Evolutionary conservation across 2,329 filamentous ascomycete species (phyloP).

Genomic region (Hypoxylon sp.): DNA sequence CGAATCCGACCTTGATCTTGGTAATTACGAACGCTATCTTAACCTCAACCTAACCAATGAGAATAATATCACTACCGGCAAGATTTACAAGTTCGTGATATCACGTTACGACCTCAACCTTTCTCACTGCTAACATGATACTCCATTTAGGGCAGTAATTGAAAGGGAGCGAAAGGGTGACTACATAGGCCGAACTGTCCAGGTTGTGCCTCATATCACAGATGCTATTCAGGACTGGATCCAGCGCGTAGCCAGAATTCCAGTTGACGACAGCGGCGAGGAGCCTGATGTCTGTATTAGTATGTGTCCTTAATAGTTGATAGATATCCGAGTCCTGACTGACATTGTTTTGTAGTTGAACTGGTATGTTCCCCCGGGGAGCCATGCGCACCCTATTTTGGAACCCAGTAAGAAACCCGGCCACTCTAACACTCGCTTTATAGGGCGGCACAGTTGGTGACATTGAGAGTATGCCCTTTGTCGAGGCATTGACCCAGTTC

Average conservation of each 20-base stretch:
- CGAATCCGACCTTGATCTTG: slow-evolving; percentile 54
- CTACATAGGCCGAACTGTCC: slow-evolving; percentile 88
- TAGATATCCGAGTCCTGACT: slow-evolving; percentile 6
- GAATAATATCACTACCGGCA: slow-evolving; percentile 97
- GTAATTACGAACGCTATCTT: slow-evolving; percentile 73
- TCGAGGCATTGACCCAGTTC: slow-evolving; percentile 85
- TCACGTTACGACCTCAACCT: slow-evolving; percentile 12
- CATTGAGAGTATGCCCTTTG: slow-evolving; percentile 87
- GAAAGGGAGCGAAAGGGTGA: slow-evolving; percentile 72
- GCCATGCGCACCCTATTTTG: too few species aligned
- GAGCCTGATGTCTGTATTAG: slow-evolving; percentile 93
- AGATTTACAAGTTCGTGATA: slow-evolving; percentile 92
- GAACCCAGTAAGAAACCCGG: slow-evolving; percentile 1
- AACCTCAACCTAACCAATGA: slow-evolving; percentile 82
- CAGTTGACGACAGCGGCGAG: slow-evolving; percentile 83
- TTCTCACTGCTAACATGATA: slow-evolving; percentile 4
- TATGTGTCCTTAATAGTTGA: slow-evolving; percentile 44
- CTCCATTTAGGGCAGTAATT: slow-evolving; percentile 31
- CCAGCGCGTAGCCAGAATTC: slow-evolving; percentile 81
- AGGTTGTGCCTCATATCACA: slow-evolving; percentile 92
- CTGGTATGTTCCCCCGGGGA: slow-evolving; percentile 31
- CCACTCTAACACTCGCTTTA: slow-evolving; percentile 6
- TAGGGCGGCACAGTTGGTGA: slow-evolving; percentile 62
- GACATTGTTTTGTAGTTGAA: slow-evolving; percentile 23
- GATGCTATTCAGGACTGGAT: slow-evolving; percentile 95